Evolutionary conservation across 1,139 yeast species (phyloP), one percentile per base, ranked within the genome.

Genomic region (Tardiomyces digboiensis): DNA sequence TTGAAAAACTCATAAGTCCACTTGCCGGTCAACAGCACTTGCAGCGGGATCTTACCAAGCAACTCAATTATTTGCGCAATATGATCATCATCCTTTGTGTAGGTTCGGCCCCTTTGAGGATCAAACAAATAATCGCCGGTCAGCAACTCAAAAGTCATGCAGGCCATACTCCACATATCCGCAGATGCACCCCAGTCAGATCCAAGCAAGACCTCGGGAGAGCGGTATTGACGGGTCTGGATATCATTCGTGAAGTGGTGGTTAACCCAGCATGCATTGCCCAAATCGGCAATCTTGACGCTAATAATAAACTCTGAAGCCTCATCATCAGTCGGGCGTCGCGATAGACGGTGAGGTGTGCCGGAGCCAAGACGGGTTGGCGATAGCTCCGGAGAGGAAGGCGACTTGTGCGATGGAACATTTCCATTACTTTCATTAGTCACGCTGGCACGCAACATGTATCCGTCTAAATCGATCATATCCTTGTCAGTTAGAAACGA

Each of bases 121-220:
- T 85, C 93, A 62, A 86, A 87, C 43, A 86, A 64, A 56, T 81
- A 86, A 61, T 87, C 95, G 3, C 94, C 94, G 2, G 95, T 85
- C 43, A 86, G 65, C 37, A 86, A 70, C 64, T 86, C 95, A 60
- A 86, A 86, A 1, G 82, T 67, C 55, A 87, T 70, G 65, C 95
- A 86, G 0, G 89, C 94, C 59, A 80, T 68, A 36, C 89, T 80
- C 95, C 95, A 86, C 40, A 83, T 68, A 60, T 86, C 95, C 1
- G 88, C 78, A 42, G 84, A 76, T 39, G 88, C 83, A 12, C 95
- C 95, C 95, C 95, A 86, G 18, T 71, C 60, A 16, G 78, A 72
- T 40, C 88, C 84, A 41, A 80, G 64, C 21, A 78, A 63, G 36
- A 84, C 81, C 60, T 86, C 95, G 0, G 95, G 95, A 1, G 93